phyloP scores from a whole-genome alignment of 116 monocot genomes.

The Cymodocea nodosa region DNA sequence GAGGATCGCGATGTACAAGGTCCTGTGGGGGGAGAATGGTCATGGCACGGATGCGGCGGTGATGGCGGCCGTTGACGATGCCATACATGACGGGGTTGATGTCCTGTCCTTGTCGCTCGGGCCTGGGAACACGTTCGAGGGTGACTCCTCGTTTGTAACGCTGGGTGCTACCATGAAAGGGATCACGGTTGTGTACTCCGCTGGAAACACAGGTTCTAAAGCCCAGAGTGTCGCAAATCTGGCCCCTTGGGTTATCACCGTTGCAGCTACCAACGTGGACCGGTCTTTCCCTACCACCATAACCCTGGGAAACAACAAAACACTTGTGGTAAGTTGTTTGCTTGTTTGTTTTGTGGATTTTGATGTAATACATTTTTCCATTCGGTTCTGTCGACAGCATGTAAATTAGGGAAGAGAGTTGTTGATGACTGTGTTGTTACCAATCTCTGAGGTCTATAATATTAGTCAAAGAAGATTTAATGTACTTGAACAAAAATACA shows the following conservation, averaged over 20 bases:
- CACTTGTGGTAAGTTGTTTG: conserved; percentile 7
- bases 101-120: conserved; percentile 26
- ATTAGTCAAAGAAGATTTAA: too few species aligned
- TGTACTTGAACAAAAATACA: too few species aligned
- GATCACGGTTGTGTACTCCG: conserved; percentile 16
- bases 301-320: conserved; percentile 9
- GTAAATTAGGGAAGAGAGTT: too few species aligned
- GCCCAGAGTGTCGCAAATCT: conserved; percentile 25
- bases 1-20: conserved; percentile 12
- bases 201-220: conserved; percentile 28
- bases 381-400: neutral
- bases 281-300: conserved; percentile 7
- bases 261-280: conserved; percentile 31
- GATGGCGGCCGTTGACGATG: conserved; percentile 40
- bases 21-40: neutral
- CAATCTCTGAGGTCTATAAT: too few species aligned
- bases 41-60: conserved; percentile 20
- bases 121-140: conserved; percentile 4
- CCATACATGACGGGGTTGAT: conserved; percentile 20
- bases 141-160: conserved; percentile 23
- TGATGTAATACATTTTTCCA: too few species aligned
- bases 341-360: neutral
- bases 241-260: conserved; percentile 39
- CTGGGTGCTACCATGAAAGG: conserved; percentile 27
- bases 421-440: too few species aligned